These are phyloP conservation scores for Aspergillus spinulosporus DNA, from an alignment of 2,329 filamentous ascomycete species.

Conservation along the genomic window DNA sequence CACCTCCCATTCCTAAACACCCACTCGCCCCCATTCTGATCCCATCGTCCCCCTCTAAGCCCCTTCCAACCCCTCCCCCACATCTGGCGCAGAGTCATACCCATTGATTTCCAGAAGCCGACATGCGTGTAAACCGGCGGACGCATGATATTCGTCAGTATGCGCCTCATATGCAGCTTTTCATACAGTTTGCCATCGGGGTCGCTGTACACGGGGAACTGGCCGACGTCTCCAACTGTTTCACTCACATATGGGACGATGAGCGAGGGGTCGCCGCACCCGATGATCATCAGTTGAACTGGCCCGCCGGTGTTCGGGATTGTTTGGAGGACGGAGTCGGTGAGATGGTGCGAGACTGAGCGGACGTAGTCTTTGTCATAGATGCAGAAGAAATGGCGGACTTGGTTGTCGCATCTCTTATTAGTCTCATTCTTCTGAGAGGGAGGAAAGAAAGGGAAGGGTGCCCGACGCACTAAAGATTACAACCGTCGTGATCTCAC, in stretches of 20 bases:
- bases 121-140: conserved; percentile 17
- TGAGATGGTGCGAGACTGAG: conserved; percentile 17
- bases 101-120: conserved; percentile 16
- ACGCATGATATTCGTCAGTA: conserved; percentile 11
- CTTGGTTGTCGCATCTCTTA: background rate
- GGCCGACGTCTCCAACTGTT: conserved; percentile 7
- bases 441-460: background rate
- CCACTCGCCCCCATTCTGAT: conserved; percentile 11
- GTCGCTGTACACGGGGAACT: conserved; percentile 26
- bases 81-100: conserved; percentile 19
- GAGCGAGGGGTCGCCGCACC: conserved; percentile 23
- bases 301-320: conserved; percentile 18
- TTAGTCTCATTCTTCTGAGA: too few relatives aligned
- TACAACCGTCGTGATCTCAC: conserved; percentile 25
- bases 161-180: conserved; percentile 23
- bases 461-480: conserved; percentile 21
- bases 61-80: background rate
- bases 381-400: conserved; percentile 28
- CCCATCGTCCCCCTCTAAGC: conserved; percentile 5
- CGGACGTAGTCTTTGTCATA: conserved; percentile 29
- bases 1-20: background rate
- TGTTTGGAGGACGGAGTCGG: conserved; percentile 18
- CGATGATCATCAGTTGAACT: conserved; percentile 27
- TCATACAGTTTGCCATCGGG: conserved; percentile 22
- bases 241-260: conserved; percentile 26